Evolutionary conservation across 305 asterid species (phyloP).

Genomic region (Fraxinus angustifolia): DNA sequence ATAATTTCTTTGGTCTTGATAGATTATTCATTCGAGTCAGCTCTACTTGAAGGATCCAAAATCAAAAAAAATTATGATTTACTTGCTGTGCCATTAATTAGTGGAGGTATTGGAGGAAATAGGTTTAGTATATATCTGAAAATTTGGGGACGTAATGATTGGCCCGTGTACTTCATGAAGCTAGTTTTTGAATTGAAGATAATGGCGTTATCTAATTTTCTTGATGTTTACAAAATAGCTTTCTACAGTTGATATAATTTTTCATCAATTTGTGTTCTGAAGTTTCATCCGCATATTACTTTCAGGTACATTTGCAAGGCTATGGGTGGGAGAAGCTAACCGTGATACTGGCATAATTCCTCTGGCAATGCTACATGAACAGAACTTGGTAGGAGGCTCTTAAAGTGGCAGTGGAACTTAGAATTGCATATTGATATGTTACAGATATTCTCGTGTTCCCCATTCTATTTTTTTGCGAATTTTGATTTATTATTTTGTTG

Average conservation of each 20-base stretch:
- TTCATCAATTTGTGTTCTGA: background rate
- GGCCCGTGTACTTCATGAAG: background rate
- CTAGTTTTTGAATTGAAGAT: background rate
- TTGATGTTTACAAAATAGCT: background rate
- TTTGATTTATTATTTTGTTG: slow-evolving; percentile 6
- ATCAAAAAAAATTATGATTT: background rate
- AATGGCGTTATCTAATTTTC: background rate
- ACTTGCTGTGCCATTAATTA: background rate
- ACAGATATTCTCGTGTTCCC: background rate
- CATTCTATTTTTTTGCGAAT: slow-evolving; percentile 6
- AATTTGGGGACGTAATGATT: background rate
- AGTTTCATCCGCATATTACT: slow-evolving; percentile 24
- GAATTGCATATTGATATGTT: slow-evolving; percentile 5
- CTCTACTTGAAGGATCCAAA: background rate
- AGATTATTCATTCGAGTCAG: background rate
- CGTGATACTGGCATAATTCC: slow-evolving; percentile 46
- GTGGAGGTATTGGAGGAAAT: background rate
- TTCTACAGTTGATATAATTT: background rate
- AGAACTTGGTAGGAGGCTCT: slow-evolving; percentile 48
- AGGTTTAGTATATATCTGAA: background rate
- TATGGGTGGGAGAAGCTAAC: slow-evolving; percentile 70
- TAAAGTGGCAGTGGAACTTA: slow-evolving; percentile 4
- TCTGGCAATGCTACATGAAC: slow-evolving; percentile 64
- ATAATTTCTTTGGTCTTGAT: background rate
- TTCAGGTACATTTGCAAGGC: slow-evolving; percentile 64